phyloP scores from a whole-genome alignment of 441 rosid species.

The Metrosideros polymorpha region DNA sequence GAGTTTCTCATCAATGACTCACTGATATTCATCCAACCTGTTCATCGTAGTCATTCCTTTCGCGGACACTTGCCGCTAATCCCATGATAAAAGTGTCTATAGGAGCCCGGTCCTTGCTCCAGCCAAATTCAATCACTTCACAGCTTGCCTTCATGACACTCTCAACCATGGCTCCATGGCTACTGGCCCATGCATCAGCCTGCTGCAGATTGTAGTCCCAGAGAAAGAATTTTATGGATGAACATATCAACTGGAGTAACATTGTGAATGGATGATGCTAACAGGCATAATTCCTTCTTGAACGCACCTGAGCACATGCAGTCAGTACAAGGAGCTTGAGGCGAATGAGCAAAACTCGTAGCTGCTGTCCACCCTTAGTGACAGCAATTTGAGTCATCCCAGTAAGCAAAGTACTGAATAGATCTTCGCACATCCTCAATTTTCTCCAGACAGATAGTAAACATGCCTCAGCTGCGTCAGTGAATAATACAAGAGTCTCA shows the following conservation, averaged over 20 bases:
- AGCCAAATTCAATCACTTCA: conserved; percentile 86
- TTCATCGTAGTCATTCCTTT: conserved; percentile 83
- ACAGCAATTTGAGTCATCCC: conserved; percentile 86
- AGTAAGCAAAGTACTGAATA: conserved; percentile 66
- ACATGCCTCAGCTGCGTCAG: conserved; percentile 94
- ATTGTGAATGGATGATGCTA: not conserved
- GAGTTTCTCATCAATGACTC: not conserved
- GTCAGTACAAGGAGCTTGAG: conserved; percentile 84
- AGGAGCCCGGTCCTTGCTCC: conserved; percentile 93
- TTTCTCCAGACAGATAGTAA: conserved; percentile 90
- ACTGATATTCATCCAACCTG: conserved; percentile 41
- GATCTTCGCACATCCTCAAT: conserved; percentile 84
- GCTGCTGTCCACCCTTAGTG: conserved; percentile 83
- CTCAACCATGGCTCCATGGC: conserved; percentile 80
- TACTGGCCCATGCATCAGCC: conserved; percentile 78
- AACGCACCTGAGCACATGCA: conserved; percentile 78
- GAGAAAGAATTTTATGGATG: not conserved
- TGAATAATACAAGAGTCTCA: conserved; percentile 72
- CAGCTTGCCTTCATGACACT: conserved; percentile 72
- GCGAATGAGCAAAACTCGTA: conserved; percentile 86
- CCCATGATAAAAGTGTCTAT: conserved; percentile 95
- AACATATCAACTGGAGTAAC: not conserved
- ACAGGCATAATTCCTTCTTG: not conserved
- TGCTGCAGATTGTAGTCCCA: conserved; percentile 24
- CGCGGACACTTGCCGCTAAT: conserved; percentile 79